phyloP scores from a whole-genome alignment of 495 filamentous ascomycete genomes.

The Aspergillus haitiensis region DNA sequence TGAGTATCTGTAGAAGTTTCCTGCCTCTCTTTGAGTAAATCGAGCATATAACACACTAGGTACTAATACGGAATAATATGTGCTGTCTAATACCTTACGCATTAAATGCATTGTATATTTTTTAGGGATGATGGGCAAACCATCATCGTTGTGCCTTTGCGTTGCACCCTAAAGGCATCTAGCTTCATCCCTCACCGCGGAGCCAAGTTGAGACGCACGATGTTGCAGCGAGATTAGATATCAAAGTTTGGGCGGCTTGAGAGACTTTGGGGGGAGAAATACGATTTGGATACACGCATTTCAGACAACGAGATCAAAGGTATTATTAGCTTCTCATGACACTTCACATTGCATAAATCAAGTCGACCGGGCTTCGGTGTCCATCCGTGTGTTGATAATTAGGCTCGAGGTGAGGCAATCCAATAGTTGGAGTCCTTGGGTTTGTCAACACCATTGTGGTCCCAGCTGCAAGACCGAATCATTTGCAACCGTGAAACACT shows the following conservation, averaged over 20 bases:
- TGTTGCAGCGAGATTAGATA: neutral
- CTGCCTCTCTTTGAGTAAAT: too few species aligned
- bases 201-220: neutral
- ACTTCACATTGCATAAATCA: neutral
- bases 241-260: too few species aligned
- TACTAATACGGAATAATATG: neutral
- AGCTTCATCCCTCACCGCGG: neutral
- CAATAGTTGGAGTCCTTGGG: neutral
- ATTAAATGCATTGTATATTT: too few species aligned
- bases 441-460: neutral
- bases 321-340: neutral
- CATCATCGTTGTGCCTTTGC: neutral
- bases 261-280: too few species aligned
- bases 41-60: neutral
- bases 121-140: neutral
- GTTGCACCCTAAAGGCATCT: slow-evolving; percentile 5
- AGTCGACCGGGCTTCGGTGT: neutral
- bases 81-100: neutral
- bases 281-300: too few species aligned
- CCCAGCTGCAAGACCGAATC: neutral
- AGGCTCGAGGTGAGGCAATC: neutral
- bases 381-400: neutral
- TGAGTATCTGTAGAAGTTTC: too few species aligned
- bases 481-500: neutral
- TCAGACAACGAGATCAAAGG: neutral